A percentile compares a stretch with the other conserved stretches of the same genome.
phyloP scores from a whole-genome alignment of 2,329 filamentous ascomycete genomes.

The Exophiala spinifera region DNA sequence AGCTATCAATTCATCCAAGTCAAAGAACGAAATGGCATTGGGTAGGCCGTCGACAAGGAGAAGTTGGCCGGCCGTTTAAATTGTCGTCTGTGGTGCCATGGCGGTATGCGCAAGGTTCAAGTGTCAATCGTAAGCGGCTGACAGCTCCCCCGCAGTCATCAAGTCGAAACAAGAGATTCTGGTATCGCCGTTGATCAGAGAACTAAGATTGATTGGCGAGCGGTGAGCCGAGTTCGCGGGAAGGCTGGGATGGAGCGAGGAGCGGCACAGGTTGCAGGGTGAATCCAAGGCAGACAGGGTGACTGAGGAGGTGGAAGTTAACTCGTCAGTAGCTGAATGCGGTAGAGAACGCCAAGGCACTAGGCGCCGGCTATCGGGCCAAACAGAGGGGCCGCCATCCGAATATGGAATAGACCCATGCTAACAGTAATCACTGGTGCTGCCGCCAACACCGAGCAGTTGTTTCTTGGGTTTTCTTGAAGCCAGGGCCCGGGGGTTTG shows the following conservation, averaged over 20 bases:
- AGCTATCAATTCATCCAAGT: neutral
- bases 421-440: neutral
- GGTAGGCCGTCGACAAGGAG: neutral
- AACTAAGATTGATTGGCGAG: neutral
- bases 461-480: neutral
- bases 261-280: neutral
- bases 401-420: neutral
- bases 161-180: neutral
- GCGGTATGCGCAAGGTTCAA: neutral
- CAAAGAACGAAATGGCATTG: neutral
- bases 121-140: neutral
- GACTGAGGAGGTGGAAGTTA: neutral
- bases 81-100: neutral
- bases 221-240: neutral
- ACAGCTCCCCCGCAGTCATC: neutral
- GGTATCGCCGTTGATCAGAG: neutral
- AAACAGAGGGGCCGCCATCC: neutral
- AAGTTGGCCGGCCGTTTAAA: neutral
- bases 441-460: neutral
- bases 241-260: neutral
- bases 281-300: neutral
- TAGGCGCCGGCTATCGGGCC: neutral
- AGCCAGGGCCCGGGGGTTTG: neutral
- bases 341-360: neutral
- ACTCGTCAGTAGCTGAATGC: neutral